Percentiles rank a stretch among this genome's conserved stretches.
Evolutionary conservation across 495 filamentous ascomycete genomes (phyloP).

Genomic region (Penicillium paxilli): DNA sequence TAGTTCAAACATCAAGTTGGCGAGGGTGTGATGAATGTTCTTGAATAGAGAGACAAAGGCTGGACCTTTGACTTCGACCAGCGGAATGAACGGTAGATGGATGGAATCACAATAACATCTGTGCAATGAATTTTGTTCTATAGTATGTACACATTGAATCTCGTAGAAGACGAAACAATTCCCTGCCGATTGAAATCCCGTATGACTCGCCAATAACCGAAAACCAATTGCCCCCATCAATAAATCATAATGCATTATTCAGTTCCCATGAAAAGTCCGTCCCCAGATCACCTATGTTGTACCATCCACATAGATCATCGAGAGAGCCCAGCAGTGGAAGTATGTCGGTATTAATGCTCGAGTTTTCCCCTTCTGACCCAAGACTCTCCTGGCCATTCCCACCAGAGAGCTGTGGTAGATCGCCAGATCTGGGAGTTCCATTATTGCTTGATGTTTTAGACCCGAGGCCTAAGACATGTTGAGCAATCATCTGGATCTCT

Average conservation of each 20-base stretch:
- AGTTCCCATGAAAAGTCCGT: conserved; percentile 24
- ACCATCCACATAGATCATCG: conserved; percentile 25
- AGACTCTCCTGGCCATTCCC: conserved; percentile 4
- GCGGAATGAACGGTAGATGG: too few species aligned
- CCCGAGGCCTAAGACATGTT: conserved; percentile 40
- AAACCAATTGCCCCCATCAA: too few species aligned
- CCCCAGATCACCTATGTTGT: conserved; percentile 20
- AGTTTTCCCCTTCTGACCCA: conserved; percentile 4
- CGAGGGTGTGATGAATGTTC: too few species aligned
- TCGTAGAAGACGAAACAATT: too few species aligned
- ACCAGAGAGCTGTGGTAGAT: conserved; percentile 2
- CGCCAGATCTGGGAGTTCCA: conserved; percentile 5
- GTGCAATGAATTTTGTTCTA: too few species aligned
- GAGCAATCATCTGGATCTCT: conserved; percentile 74
- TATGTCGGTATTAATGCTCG: conserved; percentile 7
- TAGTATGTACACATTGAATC: too few species aligned
- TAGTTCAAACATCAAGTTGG: too few species aligned
- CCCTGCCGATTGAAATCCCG: too few species aligned
- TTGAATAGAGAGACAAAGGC: too few species aligned
- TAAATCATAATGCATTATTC: not conserved
- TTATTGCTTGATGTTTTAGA: not conserved
- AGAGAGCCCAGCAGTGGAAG: conserved; percentile 18
- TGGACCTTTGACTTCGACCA: too few species aligned
- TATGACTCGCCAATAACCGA: too few species aligned
- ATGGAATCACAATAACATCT: too few species aligned